phyloP scores from a whole-genome alignment of 305 asterid species.

The Fraxinus latifolia region DNA sequence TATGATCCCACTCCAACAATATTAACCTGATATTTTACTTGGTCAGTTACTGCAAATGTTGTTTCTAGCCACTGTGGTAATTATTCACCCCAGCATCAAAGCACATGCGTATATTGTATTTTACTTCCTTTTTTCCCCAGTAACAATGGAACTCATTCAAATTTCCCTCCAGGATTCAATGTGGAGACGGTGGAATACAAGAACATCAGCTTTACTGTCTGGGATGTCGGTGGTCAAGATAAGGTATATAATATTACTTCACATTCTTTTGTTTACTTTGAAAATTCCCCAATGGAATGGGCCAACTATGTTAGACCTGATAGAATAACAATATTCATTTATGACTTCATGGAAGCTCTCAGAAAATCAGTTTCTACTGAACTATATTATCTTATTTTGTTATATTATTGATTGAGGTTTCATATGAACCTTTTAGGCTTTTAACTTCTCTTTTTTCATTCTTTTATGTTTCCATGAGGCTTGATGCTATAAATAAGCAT shows the following conservation, averaged over 20 bases:
- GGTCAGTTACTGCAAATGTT: not conserved
- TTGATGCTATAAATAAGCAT: not conserved
- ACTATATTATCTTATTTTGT: not conserved
- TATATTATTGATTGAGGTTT: not conserved
- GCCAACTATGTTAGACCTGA: not conserved
- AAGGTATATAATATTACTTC: slow-evolving; percentile 42
- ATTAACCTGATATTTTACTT: not conserved
- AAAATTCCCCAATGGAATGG: not conserved
- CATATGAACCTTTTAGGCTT: not conserved
- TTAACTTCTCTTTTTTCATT: not conserved
- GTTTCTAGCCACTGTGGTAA: not conserved
- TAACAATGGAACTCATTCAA: slow-evolving; percentile 3
- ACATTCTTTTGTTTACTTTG: not conserved
- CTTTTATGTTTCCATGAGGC: not conserved
- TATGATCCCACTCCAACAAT: not conserved
- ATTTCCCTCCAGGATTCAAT: slow-evolving; percentile 56
- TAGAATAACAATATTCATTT: not conserved
- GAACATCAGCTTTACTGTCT: slow-evolving; percentile 87
- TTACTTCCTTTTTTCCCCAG: not conserved
- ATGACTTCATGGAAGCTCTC: not conserved
- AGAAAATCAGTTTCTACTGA: not conserved
- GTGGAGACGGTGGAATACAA: slow-evolving; percentile 71
- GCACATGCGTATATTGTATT: not conserved
- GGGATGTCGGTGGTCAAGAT: slow-evolving; percentile 92
- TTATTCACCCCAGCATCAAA: not conserved